phyloP scores from a whole-genome alignment of 441 rosid species.

The Viola pubescens region DNA sequence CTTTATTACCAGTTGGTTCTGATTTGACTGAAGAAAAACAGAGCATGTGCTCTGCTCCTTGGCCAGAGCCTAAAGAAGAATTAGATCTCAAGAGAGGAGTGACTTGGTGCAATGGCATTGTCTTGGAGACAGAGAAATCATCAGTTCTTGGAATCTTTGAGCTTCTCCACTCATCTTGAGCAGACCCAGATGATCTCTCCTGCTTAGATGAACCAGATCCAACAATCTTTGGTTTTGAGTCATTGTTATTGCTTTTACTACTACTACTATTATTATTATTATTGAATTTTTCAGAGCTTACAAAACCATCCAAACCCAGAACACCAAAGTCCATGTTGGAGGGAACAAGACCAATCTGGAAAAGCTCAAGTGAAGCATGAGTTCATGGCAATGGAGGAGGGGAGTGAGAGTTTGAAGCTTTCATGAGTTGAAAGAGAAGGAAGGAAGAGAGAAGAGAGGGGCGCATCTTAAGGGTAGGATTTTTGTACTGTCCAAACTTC shows the following conservation, averaged over 20 bases:
- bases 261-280: constrained; percentile 22
- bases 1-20: constrained; percentile 27
- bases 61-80: constrained; percentile 26
- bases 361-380: constrained; percentile 26
- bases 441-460: constrained; percentile 18
- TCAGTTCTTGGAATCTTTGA: constrained; percentile 37
- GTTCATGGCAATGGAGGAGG: constrained; percentile 24
- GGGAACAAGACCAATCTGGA: constrained; percentile 18
- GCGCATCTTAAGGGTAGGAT: constrained; percentile 23
- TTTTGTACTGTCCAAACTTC: constrained; percentile 3
- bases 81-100: constrained; percentile 45
- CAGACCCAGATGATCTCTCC: constrained; percentile 44
- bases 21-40: constrained; percentile 54
- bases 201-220: constrained; percentile 46
- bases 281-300: constrained; percentile 22
- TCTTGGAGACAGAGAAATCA: constrained; percentile 24
- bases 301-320: constrained; percentile 40
- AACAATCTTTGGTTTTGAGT: constrained; percentile 20
- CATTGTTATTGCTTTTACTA: constrained; percentile 23
- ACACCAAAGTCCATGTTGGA: constrained; percentile 48
- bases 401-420: constrained; percentile 21
- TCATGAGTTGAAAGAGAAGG: constrained; percentile 16
- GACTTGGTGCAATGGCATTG: constrained; percentile 44
- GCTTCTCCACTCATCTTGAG: constrained; percentile 43
- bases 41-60: constrained; percentile 45